These are phyloP conservation scores for Penicillium cinerascens DNA, from an alignment of 495 filamentous ascomycete species.

Conservation along the genomic window DNA sequence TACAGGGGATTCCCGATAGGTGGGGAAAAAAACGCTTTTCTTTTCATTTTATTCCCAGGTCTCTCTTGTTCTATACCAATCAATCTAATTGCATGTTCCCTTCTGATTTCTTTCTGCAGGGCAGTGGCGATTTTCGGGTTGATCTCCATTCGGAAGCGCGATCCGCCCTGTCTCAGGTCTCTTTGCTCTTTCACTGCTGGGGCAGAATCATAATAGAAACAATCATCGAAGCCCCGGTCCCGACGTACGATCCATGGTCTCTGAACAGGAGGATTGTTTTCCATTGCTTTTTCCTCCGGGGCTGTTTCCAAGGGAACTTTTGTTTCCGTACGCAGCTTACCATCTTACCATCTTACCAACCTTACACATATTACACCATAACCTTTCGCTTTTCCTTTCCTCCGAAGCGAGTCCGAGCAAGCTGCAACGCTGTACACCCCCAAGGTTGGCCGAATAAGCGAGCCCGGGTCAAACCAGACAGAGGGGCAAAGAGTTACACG, in stretches of 20 bases:
- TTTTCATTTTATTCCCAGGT: neutral
- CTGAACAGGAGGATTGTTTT: neutral
- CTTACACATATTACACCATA: neutral
- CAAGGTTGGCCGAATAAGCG: neutral
- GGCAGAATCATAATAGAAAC: neutral
- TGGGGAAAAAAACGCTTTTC: neutral
- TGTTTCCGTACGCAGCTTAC: neutral
- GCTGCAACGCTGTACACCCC: constrained; percentile 8
- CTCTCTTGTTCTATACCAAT: neutral
- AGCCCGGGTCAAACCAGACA: neutral
- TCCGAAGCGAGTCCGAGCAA: neutral
- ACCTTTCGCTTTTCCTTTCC: neutral
- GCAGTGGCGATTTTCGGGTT: constrained; percentile 1
- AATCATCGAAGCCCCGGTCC: neutral
- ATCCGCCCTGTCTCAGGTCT: constrained; percentile 7
- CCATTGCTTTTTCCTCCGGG: neutral
- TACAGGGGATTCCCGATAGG: constrained; percentile 11
- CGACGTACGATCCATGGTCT: neutral
- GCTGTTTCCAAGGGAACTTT: neutral
- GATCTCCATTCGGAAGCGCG: constrained; percentile 8
- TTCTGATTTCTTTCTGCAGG: neutral
- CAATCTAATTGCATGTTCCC: neutral
- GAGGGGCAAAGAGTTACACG: neutral
- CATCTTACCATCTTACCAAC: too few relatives aligned
- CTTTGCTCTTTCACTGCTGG: neutral